Base-by-base conservation (phyloP, 352 stramenopile species). In the Globisporangium emineosum region DNA sequence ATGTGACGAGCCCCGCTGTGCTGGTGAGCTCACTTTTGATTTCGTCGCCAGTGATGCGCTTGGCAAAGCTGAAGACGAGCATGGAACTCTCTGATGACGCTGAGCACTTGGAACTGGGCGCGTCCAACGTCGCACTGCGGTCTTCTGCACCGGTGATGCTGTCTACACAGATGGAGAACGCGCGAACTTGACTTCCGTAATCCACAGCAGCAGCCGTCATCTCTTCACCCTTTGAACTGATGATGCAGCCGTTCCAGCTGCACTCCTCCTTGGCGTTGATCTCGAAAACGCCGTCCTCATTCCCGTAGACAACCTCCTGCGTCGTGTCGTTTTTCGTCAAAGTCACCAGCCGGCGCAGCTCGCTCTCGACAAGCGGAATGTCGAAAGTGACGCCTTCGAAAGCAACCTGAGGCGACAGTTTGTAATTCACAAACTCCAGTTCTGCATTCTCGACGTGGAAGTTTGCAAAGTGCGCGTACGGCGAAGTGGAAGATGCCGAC, bases 181-280 rank as follows among this genome's bases (percentile, higher is more conserved):
- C 69, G 19, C 74, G 76, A 8, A 87, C 76, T 69, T 87, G 78
- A 23, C 74, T 76, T 0, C 76, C 76, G 56, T 71, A 70, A 25
- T 87, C 78, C 23, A 64, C 72, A n/a, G 69, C 59, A 12, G 74
- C 70, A 9, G 62, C 66, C 1, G 69, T 71, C 33, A 79, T 64
- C 0, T 37, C n/a, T 15, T 66, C 69, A 5, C 76, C 76, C 0
- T 72, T 67, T 12, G 74, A 67, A 45, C 76, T 85, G 17, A 88
- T 64, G 2, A 86, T 57, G 32, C 78, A 88, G 30, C 68, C 76
- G 40, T 65, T 63, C n/a, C 70, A 68, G 23, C 76, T 75, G 51
- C 78, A 88, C 29, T 85, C 78, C 25, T 88, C 78, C 56, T 85
- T 85, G 1, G 78, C 59, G 52, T 88, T 88, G 54, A 88, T 84